These are phyloP conservation scores for Tylopilus sp. DNA, from an alignment of 768 basidiomycete genomes.

Conservation along the genomic window DNA sequence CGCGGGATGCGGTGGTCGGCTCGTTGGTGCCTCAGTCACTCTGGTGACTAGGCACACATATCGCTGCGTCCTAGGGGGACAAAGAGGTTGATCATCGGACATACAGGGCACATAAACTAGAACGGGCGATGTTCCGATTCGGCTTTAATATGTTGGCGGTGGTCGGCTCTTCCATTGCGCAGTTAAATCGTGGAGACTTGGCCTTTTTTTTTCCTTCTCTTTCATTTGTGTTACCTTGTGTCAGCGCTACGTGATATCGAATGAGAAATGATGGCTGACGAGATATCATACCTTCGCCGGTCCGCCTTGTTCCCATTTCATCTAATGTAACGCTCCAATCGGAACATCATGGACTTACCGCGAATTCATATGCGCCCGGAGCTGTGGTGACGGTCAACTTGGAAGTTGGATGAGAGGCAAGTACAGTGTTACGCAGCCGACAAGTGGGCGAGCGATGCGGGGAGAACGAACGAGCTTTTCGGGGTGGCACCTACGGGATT, in stretches of 20 bases:
- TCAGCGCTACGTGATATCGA: neutral
- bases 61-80: neutral
- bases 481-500: neutral
- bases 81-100: neutral
- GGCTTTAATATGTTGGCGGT: conserved; percentile 1
- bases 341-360: conserved; percentile 23
- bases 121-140: conserved; percentile 17
- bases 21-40: conserved; percentile 4
- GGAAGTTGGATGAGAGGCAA: neutral
- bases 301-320: conserved; percentile 10
- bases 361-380: conserved; percentile 30
- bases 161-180: conserved; percentile 12
- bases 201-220: neutral
- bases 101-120: neutral
- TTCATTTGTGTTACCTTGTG: neutral
- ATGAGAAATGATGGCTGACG: conserved; percentile 3
- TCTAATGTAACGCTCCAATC: conserved; percentile 27
- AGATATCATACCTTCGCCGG: neutral
- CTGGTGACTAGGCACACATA: neutral
- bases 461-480: neutral
- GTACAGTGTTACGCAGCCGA: neutral
- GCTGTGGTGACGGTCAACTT: conserved; percentile 25
- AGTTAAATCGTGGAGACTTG: conserved; percentile 3
- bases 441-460: neutral
- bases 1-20: conserved; percentile 7